These are phyloP conservation scores for Microcera coccophila DNA, from an alignment of 2,329 filamentous ascomycete genomes.

Conservation along the genomic window DNA sequence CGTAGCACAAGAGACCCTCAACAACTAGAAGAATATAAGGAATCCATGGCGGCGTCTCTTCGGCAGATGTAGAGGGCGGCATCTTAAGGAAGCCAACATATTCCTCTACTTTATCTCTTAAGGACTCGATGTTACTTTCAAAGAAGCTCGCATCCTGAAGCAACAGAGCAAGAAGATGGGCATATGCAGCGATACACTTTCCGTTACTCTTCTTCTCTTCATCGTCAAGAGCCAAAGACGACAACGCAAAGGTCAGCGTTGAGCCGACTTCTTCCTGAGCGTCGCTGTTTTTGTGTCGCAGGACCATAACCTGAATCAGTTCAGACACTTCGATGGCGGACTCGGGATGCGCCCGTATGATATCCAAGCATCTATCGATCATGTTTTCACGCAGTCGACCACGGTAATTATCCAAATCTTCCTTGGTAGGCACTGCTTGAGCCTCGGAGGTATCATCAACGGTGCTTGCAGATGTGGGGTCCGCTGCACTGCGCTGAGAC, in stretches of 20 bases:
- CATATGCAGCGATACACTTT: slow-evolving; percentile 74
- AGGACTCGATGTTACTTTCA: slow-evolving; percentile 64
- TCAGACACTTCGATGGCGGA: slow-evolving; percentile 89
- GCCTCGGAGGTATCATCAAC: slow-evolving; percentile 13
- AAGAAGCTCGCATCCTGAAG: slow-evolving; percentile 83
- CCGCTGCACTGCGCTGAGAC: slow-evolving; percentile 8
- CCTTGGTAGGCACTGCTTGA: slow-evolving; percentile 46
- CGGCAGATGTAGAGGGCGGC: slow-evolving; percentile 59
- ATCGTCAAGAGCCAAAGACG: slow-evolving; percentile 61
- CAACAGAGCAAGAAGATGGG: slow-evolving; percentile 83
- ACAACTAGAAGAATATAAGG: slow-evolving; percentile 85
- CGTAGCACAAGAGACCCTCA: slow-evolving; percentile 85
- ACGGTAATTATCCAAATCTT: slow-evolving; percentile 76
- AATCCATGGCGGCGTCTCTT: slow-evolving; percentile 88
- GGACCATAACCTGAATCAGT: slow-evolving; percentile 70
- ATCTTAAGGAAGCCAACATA: slow-evolving; percentile 78
- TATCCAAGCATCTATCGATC: slow-evolving; percentile 85
- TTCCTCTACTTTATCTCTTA: slow-evolving; percentile 72
- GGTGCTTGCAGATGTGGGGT: slow-evolving; percentile 6
- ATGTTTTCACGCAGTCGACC: slow-evolving; percentile 68
- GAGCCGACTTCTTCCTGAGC: slow-evolving; percentile 70
- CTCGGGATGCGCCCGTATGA: slow-evolving; percentile 81
- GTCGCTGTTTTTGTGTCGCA: slow-evolving; percentile 53
- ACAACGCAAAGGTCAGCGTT: slow-evolving; percentile 78
- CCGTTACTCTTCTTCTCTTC: slow-evolving; percentile 62